Percentiles rank a stretch among this genome's conserved stretches.
These are phyloP conservation scores for Aspergillus caelatus DNA, from an alignment of 2,329 filamentous ascomycete species.

Conservation along the genomic window DNA sequence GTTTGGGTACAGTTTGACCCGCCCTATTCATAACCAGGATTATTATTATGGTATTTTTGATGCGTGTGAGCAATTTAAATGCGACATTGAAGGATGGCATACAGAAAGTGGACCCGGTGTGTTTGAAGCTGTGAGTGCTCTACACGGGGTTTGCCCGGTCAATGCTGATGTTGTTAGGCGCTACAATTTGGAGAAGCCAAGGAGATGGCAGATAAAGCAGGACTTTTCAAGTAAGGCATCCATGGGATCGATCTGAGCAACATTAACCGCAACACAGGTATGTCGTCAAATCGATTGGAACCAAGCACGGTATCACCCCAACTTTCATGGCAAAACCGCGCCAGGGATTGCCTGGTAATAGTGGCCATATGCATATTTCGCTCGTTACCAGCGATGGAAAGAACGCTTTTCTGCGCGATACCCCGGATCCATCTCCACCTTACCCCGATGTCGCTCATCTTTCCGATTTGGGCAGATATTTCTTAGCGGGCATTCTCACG, in stretches of 20 bases:
- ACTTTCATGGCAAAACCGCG: constrained; percentile 99
- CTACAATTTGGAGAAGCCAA: constrained; percentile 86
- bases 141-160: background rate
- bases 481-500: constrained; percentile 85
- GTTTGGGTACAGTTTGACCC: constrained; percentile 91
- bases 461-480: constrained; percentile 87
- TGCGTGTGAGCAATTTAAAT: constrained; percentile 74
- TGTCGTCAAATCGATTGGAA: constrained; percentile 84
- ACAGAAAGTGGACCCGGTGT: constrained; percentile 93
- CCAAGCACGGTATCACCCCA: constrained; percentile 86
- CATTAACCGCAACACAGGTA: constrained; percentile 54
- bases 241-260: background rate
- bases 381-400: constrained; percentile 77
- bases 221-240: constrained; percentile 77
- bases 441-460: constrained; percentile 78
- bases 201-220: constrained; percentile 88
- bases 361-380: constrained; percentile 93
- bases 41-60: constrained; percentile 91
- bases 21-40: constrained; percentile 85
- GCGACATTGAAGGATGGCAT: constrained; percentile 91
- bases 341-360: constrained; percentile 88
- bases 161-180: constrained; percentile 50
- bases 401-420: constrained; percentile 79
- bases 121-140: constrained; percentile 74
- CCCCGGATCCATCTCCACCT: constrained; percentile 69